Percentiles rank a stretch among this genome's conserved stretches.
These are phyloP conservation scores for Melianthus villosus DNA, from an alignment of 441 rosid species.

Conservation along the genomic window DNA sequence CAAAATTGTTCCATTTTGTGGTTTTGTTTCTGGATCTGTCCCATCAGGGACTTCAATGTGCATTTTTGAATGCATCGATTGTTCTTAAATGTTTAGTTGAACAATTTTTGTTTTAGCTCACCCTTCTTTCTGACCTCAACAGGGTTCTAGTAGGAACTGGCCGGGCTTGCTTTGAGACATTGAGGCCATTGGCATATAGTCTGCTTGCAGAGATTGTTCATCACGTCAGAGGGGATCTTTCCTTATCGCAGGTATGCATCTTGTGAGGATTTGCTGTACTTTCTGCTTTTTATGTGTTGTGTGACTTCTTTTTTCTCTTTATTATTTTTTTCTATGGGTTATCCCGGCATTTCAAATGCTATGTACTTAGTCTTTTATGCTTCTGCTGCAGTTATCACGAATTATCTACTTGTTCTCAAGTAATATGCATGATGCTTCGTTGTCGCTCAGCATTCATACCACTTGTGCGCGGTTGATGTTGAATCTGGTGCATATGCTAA, in stretches of 20 bases:
- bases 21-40: too few relatives aligned
- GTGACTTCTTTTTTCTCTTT: too few relatives aligned
- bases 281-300: slow-evolving; percentile 9
- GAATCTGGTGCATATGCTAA: slow-evolving; percentile 54
- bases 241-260: slow-evolving; percentile 60
- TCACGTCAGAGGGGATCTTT: slow-evolving; percentile 84
- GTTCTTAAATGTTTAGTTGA: too few relatives aligned
- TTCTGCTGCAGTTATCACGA: slow-evolving; percentile 66
- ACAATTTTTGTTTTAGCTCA: too few relatives aligned
- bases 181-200: slow-evolving; percentile 98
- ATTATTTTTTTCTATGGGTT: background rate
- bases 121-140: background rate
- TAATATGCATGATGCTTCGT: slow-evolving; percentile 93
- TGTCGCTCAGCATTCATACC: slow-evolving; percentile 83
- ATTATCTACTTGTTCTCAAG: slow-evolving; percentile 89
- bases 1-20: too few relatives aligned
- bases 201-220: slow-evolving; percentile 95
- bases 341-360: background rate
- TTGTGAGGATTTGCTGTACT: background rate
- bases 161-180: slow-evolving; percentile 85
- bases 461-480: slow-evolving; percentile 94
- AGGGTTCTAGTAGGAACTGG: slow-evolving; percentile 97
- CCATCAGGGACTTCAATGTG: too few relatives aligned
- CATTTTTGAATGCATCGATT: too few relatives aligned
- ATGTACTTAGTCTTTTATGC: slow-evolving; percentile 9